Base-by-base conservation (phyloP, 225 moss, liverwort and hornwort genomes). In the Physcomitrium patens region DNA sequence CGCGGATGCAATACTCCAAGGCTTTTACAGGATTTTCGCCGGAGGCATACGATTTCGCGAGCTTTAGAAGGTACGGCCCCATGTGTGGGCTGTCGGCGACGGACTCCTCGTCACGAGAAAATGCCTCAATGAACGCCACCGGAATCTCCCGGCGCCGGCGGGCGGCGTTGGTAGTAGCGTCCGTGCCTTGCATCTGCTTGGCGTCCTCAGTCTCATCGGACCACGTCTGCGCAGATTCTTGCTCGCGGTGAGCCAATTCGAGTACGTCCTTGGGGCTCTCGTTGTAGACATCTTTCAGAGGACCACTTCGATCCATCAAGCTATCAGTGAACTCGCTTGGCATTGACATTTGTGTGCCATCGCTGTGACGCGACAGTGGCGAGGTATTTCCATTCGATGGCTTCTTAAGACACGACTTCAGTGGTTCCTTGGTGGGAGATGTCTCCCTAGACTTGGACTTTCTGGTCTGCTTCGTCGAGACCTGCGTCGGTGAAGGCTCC, bases 331-430 rank as follows among this genome's bases (percentile, higher is more conserved):
- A 66, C 59, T 86, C 83, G 20, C 81, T 86, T 17, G 78, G 86
- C 54, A 81, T 73, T 9, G 86, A 86, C 47, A 78, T n/a, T 17
- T 83, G 83, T 37, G 86, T 83, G 68, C 71, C 83, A 68, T 86
- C 85, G 56, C 82, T 82, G 44, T 76, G 82, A 9, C 82, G 78
- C 65, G 83, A 86, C 1, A 80, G 65, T 1, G 72, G 72, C 8
- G 86, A 78, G 22, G 86, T 80, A 16, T 78, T 75, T 19, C 70
- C 63, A 1, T 61, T 60, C 3, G 65, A 44, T 1, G 79, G 46
- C 69, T 83, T 87, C 81, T 84, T 87, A 70, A 87, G 20, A 55
- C 81, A 84, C 58, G 84, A 84, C 67, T 87, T 87, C 20, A 84
- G 79, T 1, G 81, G 85, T 52, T 81, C 78, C 59, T 76, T 81